Conservation (phyloP, 805 yeast genomes). For the Candida quercuum region DNA sequence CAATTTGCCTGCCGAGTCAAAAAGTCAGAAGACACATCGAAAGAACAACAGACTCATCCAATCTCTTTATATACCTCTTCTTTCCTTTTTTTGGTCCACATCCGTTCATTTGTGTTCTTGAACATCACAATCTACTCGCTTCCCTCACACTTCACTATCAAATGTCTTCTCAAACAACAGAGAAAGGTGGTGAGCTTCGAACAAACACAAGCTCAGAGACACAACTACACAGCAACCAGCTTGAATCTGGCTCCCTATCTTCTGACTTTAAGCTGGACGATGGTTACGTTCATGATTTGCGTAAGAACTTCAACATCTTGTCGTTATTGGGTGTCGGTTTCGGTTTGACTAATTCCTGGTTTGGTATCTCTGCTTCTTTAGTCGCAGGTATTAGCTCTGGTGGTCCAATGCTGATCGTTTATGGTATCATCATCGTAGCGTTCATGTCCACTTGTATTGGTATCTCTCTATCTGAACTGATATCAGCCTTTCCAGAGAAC, state of each 20-base stretch:
- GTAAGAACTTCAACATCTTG: conserved; percentile 31
- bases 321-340: conserved; percentile 52
- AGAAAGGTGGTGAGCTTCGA: not conserved
- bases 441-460: conserved; percentile 42
- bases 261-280: conserved; percentile 1
- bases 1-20: no score
- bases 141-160: no score
- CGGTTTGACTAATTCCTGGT: conserved; percentile 56
- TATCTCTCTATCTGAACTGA: conserved; percentile 43
- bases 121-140: no score
- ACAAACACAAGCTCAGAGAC: not conserved
- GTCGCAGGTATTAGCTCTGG: conserved; percentile 49
- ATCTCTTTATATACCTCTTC: no score
- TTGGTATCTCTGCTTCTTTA: conserved; percentile 51
- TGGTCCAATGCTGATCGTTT: conserved; percentile 52
- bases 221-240: no score
- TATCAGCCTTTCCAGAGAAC: conserved; percentile 43
- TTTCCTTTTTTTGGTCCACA: no score
- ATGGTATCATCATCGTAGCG: conserved; percentile 48
- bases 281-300: conserved; percentile 14
- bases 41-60: no score
- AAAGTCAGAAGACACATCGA: no score
- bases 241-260: not conserved
- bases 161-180: no score
- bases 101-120: no score